Evolutionary conservation across 2,329 filamentous ascomycete genomes (phyloP).

Genomic region (Fusarium chuoi): DNA sequence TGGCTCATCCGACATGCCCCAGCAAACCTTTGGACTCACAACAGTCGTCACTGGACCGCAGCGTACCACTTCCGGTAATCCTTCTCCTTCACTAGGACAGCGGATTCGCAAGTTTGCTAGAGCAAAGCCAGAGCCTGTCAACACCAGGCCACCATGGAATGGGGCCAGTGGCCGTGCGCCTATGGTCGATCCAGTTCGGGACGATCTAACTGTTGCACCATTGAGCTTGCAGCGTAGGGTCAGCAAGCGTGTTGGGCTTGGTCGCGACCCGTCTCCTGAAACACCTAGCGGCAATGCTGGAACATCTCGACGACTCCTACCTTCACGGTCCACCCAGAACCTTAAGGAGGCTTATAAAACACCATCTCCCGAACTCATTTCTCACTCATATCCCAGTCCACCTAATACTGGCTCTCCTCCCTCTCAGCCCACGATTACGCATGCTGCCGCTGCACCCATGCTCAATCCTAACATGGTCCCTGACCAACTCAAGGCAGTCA

Average conservation of each 20-base stretch:
- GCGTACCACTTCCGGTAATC: constrained; percentile 38
- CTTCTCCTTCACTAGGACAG: constrained; percentile 47
- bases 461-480: constrained; percentile 38
- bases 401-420: constrained; percentile 45
- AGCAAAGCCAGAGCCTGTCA: constrained; percentile 52
- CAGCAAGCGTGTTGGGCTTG: constrained; percentile 53
- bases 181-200: constrained; percentile 71
- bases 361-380: constrained; percentile 36
- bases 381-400: constrained; percentile 49
- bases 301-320: constrained; percentile 50
- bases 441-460: constrained; percentile 33
- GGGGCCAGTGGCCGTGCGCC: constrained; percentile 75
- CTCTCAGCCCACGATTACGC: constrained; percentile 20
- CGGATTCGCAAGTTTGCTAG: constrained; percentile 49
- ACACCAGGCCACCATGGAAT: constrained; percentile 72
- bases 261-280: constrained; percentile 50
- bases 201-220: constrained; percentile 66
- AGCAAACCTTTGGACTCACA: constrained; percentile 37
- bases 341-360: constrained; percentile 44
- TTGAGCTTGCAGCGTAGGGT: constrained; percentile 65
- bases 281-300: constrained; percentile 44
- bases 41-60: constrained; percentile 43
- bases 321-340: constrained; percentile 48
- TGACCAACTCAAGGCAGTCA: constrained; percentile 53
- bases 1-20: constrained; percentile 6